A percentile compares a stretch with the other conserved stretches of the same genome.
Evolutionary conservation across 2,329 filamentous ascomycete genomes (phyloP).

Genomic region (Seiridium cupressi): DNA sequence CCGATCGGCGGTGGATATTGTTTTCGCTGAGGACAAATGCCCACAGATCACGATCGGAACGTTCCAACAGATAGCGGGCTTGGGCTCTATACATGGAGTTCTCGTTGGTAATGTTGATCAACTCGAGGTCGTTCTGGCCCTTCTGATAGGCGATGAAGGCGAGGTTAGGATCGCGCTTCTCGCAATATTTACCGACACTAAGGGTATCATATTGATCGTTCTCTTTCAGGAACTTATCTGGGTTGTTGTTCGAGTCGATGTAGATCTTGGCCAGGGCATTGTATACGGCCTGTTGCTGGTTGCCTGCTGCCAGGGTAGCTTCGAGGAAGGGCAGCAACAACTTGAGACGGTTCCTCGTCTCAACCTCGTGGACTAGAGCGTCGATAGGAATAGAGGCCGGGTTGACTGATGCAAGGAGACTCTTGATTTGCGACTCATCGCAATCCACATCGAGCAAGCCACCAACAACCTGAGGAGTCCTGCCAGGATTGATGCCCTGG

Average conservation of each 20-base stretch:
- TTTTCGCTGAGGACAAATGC: constrained; percentile 90
- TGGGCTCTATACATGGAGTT: constrained; percentile 99
- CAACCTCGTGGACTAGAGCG: constrained; percentile 91
- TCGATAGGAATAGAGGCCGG: constrained; percentile 87
- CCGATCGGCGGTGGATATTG: constrained; percentile 89
- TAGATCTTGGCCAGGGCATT: constrained; percentile 99
- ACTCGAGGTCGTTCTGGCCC: constrained; percentile 94
- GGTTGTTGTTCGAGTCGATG: constrained; percentile 97
- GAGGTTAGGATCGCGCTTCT: constrained; percentile 95
- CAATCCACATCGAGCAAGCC: constrained; percentile 95
- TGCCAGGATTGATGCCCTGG: constrained; percentile 88
- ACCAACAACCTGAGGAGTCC: constrained; percentile 90
- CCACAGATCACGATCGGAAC: constrained; percentile 90
- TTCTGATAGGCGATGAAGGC: constrained; percentile 95
- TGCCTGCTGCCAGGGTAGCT: constrained; percentile 81
- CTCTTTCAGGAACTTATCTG: constrained; percentile 94
- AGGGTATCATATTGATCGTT: constrained; percentile 96
- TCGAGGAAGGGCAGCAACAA: constrained; percentile 94
- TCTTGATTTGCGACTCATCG: constrained; percentile 94
- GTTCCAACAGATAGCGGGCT: constrained; percentile 88
- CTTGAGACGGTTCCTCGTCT: constrained; percentile 93
- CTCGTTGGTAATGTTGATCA: constrained; percentile 97
- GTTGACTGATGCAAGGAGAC: constrained; percentile 80
- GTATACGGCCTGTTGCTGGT: constrained; percentile 94
- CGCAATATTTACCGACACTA: constrained; percentile 93